These are phyloP conservation scores for Phycomyces blakesleeanus DNA, from an alignment of 192 early-diverging fungal species.

Conservation along the genomic window DNA sequence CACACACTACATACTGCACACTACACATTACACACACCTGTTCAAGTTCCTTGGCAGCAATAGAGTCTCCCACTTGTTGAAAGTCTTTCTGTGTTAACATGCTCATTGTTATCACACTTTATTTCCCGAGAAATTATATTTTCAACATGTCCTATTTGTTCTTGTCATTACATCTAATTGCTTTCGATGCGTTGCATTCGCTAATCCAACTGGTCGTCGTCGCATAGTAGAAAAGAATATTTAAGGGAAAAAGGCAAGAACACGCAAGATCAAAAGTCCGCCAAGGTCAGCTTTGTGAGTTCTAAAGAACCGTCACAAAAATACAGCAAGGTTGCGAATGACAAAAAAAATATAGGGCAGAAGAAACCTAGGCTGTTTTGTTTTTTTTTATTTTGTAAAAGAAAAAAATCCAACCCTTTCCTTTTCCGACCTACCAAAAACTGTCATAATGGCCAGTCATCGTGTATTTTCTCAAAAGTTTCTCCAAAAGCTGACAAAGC, in stretches of 20 bases:
- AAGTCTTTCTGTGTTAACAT: constrained; percentile 21
- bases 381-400: neutral
- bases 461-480: constrained; percentile 19
- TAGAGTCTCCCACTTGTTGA: constrained; percentile 31
- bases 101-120: neutral
- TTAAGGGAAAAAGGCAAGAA: neutral
- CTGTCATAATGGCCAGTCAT: constrained; percentile 12
- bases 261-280: too few relatives aligned
- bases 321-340: neutral
- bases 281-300: neutral
- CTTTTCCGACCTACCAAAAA: neutral
- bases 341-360: constrained; percentile 1
- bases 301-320: neutral
- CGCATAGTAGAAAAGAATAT: constrained; percentile 7
- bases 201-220: constrained; percentile 23
- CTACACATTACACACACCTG: too few relatives aligned
- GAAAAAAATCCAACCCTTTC: neutral
- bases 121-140: neutral
- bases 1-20: too few relatives aligned
- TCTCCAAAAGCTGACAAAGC: constrained; percentile 12
- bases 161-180: constrained; percentile 16
- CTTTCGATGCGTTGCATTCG: constrained; percentile 11
- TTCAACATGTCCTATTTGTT: too few relatives aligned
- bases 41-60: constrained; percentile 44
- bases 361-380: neutral